Conservation (phyloP, 768 basidiomycete species). For the Porpolomopsis calyptriformis region DNA sequence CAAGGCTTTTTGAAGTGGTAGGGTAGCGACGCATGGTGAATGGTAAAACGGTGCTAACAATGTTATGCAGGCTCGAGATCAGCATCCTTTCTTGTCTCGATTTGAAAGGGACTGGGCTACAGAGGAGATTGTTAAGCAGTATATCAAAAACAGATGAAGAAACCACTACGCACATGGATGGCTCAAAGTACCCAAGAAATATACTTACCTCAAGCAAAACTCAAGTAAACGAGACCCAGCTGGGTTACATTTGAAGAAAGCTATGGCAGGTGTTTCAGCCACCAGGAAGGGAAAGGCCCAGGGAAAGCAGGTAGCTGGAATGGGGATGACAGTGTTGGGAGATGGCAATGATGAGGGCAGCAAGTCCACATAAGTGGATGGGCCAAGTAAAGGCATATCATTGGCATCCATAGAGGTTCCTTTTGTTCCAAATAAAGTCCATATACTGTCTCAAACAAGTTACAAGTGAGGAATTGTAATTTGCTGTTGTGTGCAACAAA, state of each 20-base stretch:
- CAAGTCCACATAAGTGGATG: neutral
- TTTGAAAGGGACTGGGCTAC: conserved; percentile 8
- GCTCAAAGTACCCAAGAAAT: neutral
- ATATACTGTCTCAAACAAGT: neutral
- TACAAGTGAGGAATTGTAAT: neutral
- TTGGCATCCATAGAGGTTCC: neutral
- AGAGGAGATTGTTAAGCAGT: conserved; percentile 7
- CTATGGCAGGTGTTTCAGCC: neutral
- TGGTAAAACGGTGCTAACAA: neutral
- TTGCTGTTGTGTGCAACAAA: neutral
- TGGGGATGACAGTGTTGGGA: neutral
- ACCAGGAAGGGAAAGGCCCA: neutral
- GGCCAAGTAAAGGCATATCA: neutral
- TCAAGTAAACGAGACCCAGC: neutral
- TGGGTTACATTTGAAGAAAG: neutral
- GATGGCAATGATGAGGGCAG: neutral
- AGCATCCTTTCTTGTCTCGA: conserved; percentile 5
- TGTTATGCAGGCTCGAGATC: conserved; percentile 1
- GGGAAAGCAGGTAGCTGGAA: neutral
- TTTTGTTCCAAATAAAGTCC: neutral
- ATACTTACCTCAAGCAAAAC: conserved; percentile 3
- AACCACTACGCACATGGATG: conserved; percentile 2
- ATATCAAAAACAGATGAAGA: conserved; percentile 2
- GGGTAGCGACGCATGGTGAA: neutral
- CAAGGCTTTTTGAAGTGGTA: conserved; percentile 3